Evolutionary conservation across 768 basidiomycete species (phyloP).

Genomic region (Kondoa malvinella): DNA sequence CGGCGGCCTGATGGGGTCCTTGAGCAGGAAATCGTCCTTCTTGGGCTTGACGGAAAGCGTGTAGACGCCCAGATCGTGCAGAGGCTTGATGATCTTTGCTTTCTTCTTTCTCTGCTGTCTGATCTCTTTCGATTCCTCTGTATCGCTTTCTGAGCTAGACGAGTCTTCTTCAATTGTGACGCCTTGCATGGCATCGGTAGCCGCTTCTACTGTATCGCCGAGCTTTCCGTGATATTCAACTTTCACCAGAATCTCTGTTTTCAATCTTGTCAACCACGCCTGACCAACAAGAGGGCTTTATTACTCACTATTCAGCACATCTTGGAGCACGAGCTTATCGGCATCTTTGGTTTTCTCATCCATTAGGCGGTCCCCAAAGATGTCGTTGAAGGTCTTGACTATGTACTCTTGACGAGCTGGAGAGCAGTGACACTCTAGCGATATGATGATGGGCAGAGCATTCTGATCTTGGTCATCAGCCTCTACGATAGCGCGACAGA

Average conservation of each 20-base stretch:
- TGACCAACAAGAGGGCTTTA: too few relatives aligned
- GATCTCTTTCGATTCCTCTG: background rate
- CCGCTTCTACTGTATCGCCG: background rate
- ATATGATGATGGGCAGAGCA: conserved; percentile 1
- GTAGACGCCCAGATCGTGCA: background rate
- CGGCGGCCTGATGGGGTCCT: background rate
- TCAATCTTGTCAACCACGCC: too few relatives aligned
- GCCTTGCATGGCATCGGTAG: background rate
- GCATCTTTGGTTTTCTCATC: background rate
- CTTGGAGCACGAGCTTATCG: background rate
- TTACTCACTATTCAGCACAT: conserved; percentile 1
- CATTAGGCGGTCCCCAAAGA: conserved; percentile 2
- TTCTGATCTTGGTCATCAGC: background rate
- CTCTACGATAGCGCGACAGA: conserved; percentile 4
- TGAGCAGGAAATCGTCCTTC: conserved; percentile 1
- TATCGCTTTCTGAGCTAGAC: background rate
- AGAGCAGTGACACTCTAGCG: conserved; percentile 3
- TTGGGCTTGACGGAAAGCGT: background rate
- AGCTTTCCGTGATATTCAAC: background rate
- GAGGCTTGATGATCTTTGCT: background rate
- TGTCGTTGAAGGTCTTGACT: conserved; percentile 6
- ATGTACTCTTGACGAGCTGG: background rate
- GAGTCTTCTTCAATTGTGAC: background rate
- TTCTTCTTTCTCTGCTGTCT: conserved; percentile 1
- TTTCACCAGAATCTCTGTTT: background rate